These are phyloP conservation scores for Pseudoscleropodium purum DNA, from an alignment of 225 moss, liverwort and hornwort species.

Conservation along the genomic window DNA sequence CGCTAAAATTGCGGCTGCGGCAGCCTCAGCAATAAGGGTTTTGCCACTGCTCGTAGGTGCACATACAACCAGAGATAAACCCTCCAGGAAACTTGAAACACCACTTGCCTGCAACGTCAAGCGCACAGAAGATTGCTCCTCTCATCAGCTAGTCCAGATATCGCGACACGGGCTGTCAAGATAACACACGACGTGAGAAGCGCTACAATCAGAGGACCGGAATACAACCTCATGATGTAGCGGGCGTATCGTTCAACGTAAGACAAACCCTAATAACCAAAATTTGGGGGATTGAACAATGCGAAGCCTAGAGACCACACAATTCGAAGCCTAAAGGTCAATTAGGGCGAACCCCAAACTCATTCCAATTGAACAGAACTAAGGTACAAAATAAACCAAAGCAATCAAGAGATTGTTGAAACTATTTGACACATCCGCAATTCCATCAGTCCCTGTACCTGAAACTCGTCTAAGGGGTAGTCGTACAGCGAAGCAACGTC, in stretches of 20 bases:
- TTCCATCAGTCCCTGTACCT: slow-evolving; percentile 1
- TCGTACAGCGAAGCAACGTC: slow-evolving; percentile 27
- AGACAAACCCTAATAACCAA: neutral
- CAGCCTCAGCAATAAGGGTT: slow-evolving; percentile 83
- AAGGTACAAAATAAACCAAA: neutral
- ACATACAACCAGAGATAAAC: slow-evolving; percentile 75
- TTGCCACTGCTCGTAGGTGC: slow-evolving; percentile 94
- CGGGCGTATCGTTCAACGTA: neutral
- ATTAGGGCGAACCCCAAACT: neutral
- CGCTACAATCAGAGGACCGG: neutral
- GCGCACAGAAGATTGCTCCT: neutral
- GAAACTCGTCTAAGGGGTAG: slow-evolving; percentile 27
- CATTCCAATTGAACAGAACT: neutral
- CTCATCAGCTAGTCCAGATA: neutral
- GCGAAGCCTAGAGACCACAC: neutral
- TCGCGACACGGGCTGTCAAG: neutral
- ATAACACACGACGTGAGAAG: neutral
- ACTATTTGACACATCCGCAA: neutral
- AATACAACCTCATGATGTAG: neutral
- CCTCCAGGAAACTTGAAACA: slow-evolving; percentile 52
- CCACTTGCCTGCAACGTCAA: slow-evolving; percentile 23
- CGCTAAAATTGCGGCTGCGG: slow-evolving; percentile 59
- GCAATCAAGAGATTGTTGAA: neutral
- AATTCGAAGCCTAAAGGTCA: neutral
- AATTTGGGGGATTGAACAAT: neutral